Evolutionary conservation across 345 rosid genomes (phyloP).

Genomic region (rapeseed (Brassica napus)): DNA sequence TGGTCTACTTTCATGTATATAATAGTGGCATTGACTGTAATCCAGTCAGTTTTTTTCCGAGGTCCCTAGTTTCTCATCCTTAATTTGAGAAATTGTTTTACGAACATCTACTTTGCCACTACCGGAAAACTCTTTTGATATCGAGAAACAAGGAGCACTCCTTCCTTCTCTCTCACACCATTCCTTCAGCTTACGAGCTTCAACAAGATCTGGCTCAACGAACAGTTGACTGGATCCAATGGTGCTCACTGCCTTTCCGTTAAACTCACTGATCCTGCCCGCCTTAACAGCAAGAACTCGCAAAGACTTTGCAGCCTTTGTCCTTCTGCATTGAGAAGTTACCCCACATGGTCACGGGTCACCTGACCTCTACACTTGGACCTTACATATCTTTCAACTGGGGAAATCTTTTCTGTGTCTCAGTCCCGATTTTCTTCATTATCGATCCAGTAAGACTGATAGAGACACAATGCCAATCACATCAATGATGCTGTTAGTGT

Average conservation of each 20-base stretch:
- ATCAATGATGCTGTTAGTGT: slow-evolving; percentile 62
- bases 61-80: slow-evolving; percentile 48
- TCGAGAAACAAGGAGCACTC: slow-evolving; percentile 53
- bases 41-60: slow-evolving; percentile 85
- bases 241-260: slow-evolving; percentile 78
- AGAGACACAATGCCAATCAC: slow-evolving; percentile 70
- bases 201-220: slow-evolving; percentile 71
- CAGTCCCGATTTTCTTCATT: slow-evolving; percentile 77
- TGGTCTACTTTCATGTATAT: slow-evolving; percentile 62
- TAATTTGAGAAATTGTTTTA: slow-evolving; percentile 72
- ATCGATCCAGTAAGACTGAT: slow-evolving; percentile 60
- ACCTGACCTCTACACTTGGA: slow-evolving; percentile 59
- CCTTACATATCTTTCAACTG: slow-evolving; percentile 83
- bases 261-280: slow-evolving; percentile 74
- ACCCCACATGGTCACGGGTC: slow-evolving; percentile 73
- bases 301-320: slow-evolving; percentile 64
- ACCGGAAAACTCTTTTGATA: slow-evolving; percentile 62
- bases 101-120: slow-evolving; percentile 51
- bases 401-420: slow-evolving; percentile 76
- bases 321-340: slow-evolving; percentile 67
- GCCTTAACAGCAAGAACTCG: slow-evolving; percentile 84
- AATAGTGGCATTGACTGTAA: slow-evolving; percentile 64
- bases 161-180: slow-evolving; percentile 85
- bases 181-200: slow-evolving; percentile 61
- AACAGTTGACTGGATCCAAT: slow-evolving; percentile 68